A percentile compares a stretch with the other conserved stretches of the same genome.
These are phyloP conservation scores for Trebouxia sp. DNA, from an alignment of 139 green algal species.

Conservation along the genomic window DNA sequence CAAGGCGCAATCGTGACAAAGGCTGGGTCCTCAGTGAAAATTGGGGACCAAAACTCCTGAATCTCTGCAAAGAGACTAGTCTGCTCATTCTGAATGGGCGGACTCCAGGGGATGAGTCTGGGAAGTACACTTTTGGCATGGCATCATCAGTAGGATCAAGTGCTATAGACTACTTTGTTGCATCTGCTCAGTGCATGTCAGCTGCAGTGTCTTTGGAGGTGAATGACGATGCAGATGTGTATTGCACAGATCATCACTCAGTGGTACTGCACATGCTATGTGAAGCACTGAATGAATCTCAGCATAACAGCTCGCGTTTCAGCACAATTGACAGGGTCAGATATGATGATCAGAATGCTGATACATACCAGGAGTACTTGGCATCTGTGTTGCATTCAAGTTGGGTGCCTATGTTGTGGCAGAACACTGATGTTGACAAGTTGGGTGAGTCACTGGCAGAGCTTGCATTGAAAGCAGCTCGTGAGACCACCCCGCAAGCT, in stretches of 20 bases:
- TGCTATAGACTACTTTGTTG: background rate
- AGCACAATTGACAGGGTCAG: background rate
- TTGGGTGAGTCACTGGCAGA: background rate
- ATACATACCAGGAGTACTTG: background rate
- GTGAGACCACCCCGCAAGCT: background rate
- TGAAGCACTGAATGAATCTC: background rate
- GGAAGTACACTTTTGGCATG: background rate
- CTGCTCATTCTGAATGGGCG: background rate
- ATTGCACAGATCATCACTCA: background rate
- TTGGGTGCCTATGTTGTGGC: background rate
- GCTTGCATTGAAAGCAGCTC: background rate
- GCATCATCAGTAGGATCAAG: background rate
- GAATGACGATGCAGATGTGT: background rate
- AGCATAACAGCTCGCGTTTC: background rate
- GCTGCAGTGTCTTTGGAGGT: background rate
- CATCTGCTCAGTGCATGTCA: background rate
- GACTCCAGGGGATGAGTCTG: background rate
- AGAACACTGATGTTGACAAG: background rate
- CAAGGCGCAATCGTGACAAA: background rate
- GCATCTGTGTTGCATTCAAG: background rate
- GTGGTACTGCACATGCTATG: background rate
- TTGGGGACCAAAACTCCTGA: background rate
- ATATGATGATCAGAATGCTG: background rate
- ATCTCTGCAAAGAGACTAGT: background rate
- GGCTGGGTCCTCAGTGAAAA: background rate